Percentiles rank a stretch among this genome's conserved stretches.
phyloP scores from a whole-genome alignment of 345 rosid species.

The Capsella bursapastoris region DNA sequence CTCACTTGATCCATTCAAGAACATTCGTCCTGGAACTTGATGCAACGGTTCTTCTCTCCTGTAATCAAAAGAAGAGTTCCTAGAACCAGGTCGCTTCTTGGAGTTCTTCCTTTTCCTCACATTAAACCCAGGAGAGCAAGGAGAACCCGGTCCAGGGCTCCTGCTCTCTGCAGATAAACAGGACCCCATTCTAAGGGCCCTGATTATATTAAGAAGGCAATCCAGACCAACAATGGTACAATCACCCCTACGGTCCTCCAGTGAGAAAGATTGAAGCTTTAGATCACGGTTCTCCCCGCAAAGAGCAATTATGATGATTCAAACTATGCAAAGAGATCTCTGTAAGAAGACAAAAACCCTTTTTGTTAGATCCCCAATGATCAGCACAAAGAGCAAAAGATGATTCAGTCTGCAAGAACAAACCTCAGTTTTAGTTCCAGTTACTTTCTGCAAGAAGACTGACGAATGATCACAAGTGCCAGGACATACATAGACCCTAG shows the following conservation, averaged over 20 bases:
- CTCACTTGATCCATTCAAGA: constrained; percentile 82
- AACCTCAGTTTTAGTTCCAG: constrained; percentile 21
- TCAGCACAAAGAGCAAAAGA: constrained; percentile 36
- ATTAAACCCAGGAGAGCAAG: constrained; percentile 66
- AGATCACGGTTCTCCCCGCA: constrained; percentile 37
- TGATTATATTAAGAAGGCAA: constrained; percentile 85
- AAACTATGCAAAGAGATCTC: constrained; percentile 16
- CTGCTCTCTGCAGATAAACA: constrained; percentile 95
- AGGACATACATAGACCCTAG: constrained; percentile 5
- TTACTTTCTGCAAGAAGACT: constrained; percentile 25
- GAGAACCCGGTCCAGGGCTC: constrained; percentile 88
- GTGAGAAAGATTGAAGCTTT: constrained; percentile 72
- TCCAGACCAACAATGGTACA: constrained; percentile 85
- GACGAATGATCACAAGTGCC: neutral
- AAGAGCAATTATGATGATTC: constrained; percentile 38
- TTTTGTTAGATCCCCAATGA: constrained; percentile 1
- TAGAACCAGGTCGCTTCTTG: constrained; percentile 59
- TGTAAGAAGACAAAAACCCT: constrained; percentile 6
- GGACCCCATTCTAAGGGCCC: constrained; percentile 99
- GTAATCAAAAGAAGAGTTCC: constrained; percentile 67
- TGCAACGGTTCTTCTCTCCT: constrained; percentile 72
- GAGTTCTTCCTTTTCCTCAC: constrained; percentile 72
- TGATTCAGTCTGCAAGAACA: constrained; percentile 10
- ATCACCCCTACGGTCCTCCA: constrained; percentile 60
- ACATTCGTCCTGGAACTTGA: constrained; percentile 79